These are phyloP conservation scores for Macrophomina pseudophaseolina DNA, from an alignment of 2,329 filamentous ascomycete species.

Conservation along the genomic window DNA sequence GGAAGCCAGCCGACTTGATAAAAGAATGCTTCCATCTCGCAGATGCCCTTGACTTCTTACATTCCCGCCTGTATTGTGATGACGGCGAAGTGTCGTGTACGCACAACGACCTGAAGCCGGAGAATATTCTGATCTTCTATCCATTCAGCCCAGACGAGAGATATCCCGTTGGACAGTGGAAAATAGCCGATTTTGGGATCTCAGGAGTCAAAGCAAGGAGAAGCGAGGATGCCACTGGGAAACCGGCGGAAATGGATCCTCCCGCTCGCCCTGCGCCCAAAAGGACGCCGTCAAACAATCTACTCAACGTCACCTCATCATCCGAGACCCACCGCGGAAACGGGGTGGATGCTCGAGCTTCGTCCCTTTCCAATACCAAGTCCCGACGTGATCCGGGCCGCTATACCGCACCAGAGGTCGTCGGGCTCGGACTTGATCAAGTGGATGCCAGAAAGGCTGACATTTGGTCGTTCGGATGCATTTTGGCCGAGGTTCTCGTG, in stretches of 20 bases:
- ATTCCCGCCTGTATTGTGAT: not conserved
- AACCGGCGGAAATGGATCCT: too few relatives aligned
- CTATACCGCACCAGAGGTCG: not conserved
- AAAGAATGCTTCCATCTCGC: constrained; percentile 16
- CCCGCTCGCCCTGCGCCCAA: too few relatives aligned
- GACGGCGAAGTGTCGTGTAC: not conserved
- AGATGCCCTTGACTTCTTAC: constrained; percentile 26
- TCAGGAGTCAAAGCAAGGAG: constrained; percentile 9
- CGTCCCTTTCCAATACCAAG: not conserved
- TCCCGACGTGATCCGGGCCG: not conserved
- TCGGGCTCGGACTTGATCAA: not conserved
- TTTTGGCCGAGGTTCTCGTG: constrained; percentile 24
- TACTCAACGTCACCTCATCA: not conserved
- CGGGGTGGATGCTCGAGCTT: not conserved
- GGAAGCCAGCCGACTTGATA: constrained; percentile 17
- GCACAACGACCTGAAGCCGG: constrained; percentile 28
- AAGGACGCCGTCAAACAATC: not conserved
- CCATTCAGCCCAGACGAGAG: not conserved
- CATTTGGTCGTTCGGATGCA: constrained; percentile 29
- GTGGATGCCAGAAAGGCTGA: constrained; percentile 25
- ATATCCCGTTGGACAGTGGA: constrained; percentile 27
- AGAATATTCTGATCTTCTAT: constrained; percentile 28
- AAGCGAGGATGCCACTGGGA: not conserved
- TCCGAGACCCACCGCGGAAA: not conserved
- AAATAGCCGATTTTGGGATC: constrained; percentile 28